Conservation (phyloP, 1,139 yeast species). For the Hemisphaericaspora xylofermentans region DNA sequence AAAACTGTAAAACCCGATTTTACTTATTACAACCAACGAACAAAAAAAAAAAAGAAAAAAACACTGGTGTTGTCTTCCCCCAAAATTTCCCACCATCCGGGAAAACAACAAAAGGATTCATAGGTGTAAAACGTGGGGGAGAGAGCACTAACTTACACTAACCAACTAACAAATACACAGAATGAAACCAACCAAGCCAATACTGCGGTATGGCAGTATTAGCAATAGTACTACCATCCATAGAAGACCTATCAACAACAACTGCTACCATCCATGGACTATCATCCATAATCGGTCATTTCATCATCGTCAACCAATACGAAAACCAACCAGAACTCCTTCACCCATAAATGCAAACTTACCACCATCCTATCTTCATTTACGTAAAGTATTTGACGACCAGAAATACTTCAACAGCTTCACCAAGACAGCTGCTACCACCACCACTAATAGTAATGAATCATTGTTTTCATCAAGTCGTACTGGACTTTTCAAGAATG, state of each 20-base stretch:
- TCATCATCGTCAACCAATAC: constrained; percentile 1
- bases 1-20: no score
- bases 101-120: no score
- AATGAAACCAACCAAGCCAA: constrained; percentile 6
- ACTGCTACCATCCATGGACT: neutral
- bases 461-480: constrained; percentile 19
- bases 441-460: constrained; percentile 6
- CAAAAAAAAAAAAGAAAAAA: no score
- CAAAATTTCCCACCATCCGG: no score
- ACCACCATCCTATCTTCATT: constrained; percentile 9
- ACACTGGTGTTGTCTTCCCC: no score
- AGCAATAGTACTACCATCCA: no score
- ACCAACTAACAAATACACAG: neutral
- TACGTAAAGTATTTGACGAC: constrained; percentile 47
- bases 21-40: no score
- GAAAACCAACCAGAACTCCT: neutral
- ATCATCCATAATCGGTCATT: neutral
- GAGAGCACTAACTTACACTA: neutral
- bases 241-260: neutral
- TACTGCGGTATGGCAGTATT: constrained; percentile 6
- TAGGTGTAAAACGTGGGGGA: no score
- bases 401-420: constrained; percentile 39
- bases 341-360: constrained; percentile 1
- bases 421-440: constrained; percentile 18
- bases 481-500: constrained; percentile 75